Evolutionary conservation across 2,329 filamentous ascomycete species (phyloP).

Genomic region (Chrysosphaeria jannelii): DNA sequence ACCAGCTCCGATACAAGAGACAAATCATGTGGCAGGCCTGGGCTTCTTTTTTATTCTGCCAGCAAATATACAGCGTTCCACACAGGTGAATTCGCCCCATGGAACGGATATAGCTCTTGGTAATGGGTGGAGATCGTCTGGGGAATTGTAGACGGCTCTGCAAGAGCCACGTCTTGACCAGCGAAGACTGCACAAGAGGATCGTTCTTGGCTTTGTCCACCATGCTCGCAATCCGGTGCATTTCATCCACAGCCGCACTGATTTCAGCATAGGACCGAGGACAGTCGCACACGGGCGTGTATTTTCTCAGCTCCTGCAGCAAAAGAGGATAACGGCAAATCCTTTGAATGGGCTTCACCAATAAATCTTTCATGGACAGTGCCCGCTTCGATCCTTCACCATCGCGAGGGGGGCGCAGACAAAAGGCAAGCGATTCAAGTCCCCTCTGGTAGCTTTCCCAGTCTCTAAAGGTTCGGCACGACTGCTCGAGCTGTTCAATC

Average conservation of each 20-base stretch:
- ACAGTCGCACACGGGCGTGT: slow-evolving; percentile 62
- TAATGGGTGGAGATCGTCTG: slow-evolving; percentile 33
- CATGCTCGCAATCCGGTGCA: slow-evolving; percentile 45
- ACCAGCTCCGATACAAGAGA: slow-evolving; percentile 49
- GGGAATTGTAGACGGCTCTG: slow-evolving; percentile 56
- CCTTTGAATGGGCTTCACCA: slow-evolving; percentile 88
- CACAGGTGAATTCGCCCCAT: slow-evolving; percentile 60
- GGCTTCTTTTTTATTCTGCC: slow-evolving; percentile 37
- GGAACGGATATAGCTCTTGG: slow-evolving; percentile 38
- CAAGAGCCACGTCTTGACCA: slow-evolving; percentile 61
- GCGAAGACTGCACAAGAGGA: slow-evolving; percentile 30
- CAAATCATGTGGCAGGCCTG: slow-evolving; percentile 62
- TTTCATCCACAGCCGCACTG: slow-evolving; percentile 35
- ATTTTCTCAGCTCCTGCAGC: slow-evolving; percentile 54
- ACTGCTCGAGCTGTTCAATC: slow-evolving; percentile 41
- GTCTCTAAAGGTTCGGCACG: slow-evolving; percentile 34
- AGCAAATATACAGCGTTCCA: slow-evolving; percentile 57
- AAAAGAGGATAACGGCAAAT: slow-evolving; percentile 76
- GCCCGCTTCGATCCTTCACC: slow-evolving; percentile 38
- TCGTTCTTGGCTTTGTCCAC: slow-evolving; percentile 72
- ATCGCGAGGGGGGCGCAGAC: slow-evolving; percentile 38
- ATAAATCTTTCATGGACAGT: slow-evolving; percentile 53
- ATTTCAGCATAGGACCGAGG: slow-evolving; percentile 58
- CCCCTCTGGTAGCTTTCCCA: slow-evolving; percentile 66
- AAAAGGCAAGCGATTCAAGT: slow-evolving; percentile 52